Base-by-base conservation (phyloP, 441 rosid species). In the Erysimum cheiri region DNA sequence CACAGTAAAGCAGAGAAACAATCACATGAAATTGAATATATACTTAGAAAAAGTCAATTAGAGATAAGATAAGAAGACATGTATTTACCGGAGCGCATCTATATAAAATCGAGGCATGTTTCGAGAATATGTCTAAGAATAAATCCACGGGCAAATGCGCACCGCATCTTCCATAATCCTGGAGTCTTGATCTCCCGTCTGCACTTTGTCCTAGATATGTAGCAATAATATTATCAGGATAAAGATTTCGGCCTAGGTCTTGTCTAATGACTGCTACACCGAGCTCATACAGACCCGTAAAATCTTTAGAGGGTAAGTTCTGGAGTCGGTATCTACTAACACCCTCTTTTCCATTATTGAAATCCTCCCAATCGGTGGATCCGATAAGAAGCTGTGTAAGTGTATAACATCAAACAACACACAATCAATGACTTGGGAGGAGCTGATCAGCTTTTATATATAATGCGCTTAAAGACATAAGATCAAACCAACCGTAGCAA, bases 141-240 rank as follows among this genome's bases (percentile, higher is more conserved):
- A 15, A 15, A 44, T 2, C 0, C 1, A 4, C 4, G 11, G 49
- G 79, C 83, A 90, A 67, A 85, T 93, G 98, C 79, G 89, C 78
- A 36, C 97, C 93, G 6, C 82, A 77, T 36, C 97, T 84, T 28
- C 96, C 98, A 68, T 93, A 91, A n/a, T 64, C 39, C 79, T 93
- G 98, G 26, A 93, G 91, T 46, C 97, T 78, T 33, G 82, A 81
- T 71, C 90, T 82, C 6, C 89, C 89, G 67, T 58, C 83, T 26
- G 86, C 96, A 29, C 91, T 88, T 78, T 89, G 85, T 14, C 98
- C 98, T 22, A 89, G 73, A 63, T 93, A 91, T 11, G 75, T 86
- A 60, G 76, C 87, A 24, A 78, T 77, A 26, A 85, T 67, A 12
- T 61, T 70, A 28, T 78, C 77, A 0, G 77, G 77, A 41, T 77